Conservation (phyloP, 176 grass and related monocot genomes). For the Carex scoparia region DNA sequence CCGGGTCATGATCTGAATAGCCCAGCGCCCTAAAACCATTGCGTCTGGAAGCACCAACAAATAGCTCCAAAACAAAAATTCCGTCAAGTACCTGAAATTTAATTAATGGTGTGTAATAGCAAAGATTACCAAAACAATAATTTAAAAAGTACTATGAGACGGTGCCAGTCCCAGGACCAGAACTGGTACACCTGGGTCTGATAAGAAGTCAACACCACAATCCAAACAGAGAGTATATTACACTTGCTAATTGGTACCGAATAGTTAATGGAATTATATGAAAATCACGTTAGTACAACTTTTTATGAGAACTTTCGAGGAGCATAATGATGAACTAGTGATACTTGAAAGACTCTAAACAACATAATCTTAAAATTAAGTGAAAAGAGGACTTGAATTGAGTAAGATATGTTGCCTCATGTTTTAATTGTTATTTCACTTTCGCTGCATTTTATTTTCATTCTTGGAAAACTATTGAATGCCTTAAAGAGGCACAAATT, state of each 20-base stretch:
- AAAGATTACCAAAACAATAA: neutral
- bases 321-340: neutral
- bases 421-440: too few relatives aligned
- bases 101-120: neutral
- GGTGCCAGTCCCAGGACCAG: too few relatives aligned
- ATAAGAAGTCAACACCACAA: too few relatives aligned
- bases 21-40: slow-evolving; percentile 48
- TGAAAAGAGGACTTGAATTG: too few relatives aligned
- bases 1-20: slow-evolving; percentile 66
- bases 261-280: too few relatives aligned
- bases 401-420: too few relatives aligned
- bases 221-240: neutral
- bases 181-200: too few relatives aligned
- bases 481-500: too few relatives aligned
- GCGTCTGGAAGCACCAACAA: slow-evolving; percentile 50
- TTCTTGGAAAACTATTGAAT: too few relatives aligned
- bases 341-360: neutral
- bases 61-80: slow-evolving; percentile 73
- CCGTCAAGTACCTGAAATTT: slow-evolving; percentile 74
- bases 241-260: neutral
- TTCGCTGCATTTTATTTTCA: too few relatives aligned
- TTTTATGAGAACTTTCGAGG: too few relatives aligned
- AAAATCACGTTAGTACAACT: too few relatives aligned
- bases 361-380: neutral
- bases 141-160: neutral